phyloP scores from a whole-genome alignment of 306 rosid genomes.

The Delonix regia region DNA sequence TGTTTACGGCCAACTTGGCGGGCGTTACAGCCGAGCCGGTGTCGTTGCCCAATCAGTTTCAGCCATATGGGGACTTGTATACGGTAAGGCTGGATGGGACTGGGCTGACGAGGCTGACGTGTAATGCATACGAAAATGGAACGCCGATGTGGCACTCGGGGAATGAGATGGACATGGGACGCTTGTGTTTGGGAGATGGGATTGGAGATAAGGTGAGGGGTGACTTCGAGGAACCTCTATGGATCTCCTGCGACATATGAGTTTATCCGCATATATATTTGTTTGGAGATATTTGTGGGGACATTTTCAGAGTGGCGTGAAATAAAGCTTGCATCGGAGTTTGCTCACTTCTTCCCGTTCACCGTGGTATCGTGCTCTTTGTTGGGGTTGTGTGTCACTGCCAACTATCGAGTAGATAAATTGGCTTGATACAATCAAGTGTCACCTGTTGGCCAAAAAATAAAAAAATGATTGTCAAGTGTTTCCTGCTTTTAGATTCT shows the following conservation, averaged over 20 bases:
- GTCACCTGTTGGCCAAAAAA: too few species aligned
- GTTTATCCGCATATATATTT: too few species aligned
- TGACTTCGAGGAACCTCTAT: constrained; percentile 66
- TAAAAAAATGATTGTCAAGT: too few species aligned
- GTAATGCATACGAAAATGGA: constrained; percentile 74
- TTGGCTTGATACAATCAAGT: background rate
- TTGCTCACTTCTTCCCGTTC: too few species aligned
- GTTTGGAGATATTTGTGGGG: too few species aligned
- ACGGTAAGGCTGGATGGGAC: constrained; percentile 70
- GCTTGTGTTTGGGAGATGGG: constrained; percentile 11
- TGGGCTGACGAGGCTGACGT: constrained; percentile 84
- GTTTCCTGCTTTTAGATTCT: too few species aligned
- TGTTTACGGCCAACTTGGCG: constrained; percentile 71
- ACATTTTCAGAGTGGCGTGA: too few species aligned
- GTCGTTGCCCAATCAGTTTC: constrained; percentile 80
- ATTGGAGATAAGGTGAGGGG: constrained; percentile 62
- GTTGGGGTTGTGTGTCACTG: too few species aligned
- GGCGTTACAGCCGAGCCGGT: constrained; percentile 83
- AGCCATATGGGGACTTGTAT: constrained; percentile 85
- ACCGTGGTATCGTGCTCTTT: too few species aligned
- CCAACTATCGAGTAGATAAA: background rate
- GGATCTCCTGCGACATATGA: constrained; percentile 55
- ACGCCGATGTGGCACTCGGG: constrained; percentile 69
- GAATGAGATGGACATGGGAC: constrained; percentile 36
- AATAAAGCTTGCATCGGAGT: background rate